Conservation (phyloP, 257 asterid species). For the Lycium barbarum region DNA sequence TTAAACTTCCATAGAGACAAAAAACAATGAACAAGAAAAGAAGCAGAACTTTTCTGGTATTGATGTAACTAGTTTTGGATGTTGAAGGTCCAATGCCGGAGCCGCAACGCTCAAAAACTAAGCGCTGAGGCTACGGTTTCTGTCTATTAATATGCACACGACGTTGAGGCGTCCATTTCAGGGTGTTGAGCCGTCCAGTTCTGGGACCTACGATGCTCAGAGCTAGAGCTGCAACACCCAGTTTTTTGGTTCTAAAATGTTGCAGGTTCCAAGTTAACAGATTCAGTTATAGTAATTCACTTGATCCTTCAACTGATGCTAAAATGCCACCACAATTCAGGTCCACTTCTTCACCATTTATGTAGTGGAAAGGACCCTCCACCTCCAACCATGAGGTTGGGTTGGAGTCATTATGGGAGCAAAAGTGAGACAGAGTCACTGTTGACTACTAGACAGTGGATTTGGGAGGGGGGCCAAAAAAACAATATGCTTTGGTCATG, state of each 20-base stretch:
- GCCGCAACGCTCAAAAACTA: too few relatives aligned
- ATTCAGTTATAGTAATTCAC: neutral
- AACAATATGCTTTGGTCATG: neutral
- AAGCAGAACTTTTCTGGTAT: neutral
- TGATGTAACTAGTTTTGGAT: conserved; percentile 29
- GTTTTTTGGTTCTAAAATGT: neutral
- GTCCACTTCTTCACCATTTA: neutral
- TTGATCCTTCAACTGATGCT: neutral
- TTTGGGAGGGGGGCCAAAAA: neutral
- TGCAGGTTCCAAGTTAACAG: neutral
- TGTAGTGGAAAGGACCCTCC: conserved; percentile 15
- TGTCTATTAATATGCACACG: neutral
- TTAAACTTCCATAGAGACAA: neutral
- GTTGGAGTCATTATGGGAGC: neutral
- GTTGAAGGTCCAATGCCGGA: neutral
- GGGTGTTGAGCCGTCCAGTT: neutral
- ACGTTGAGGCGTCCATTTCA: neutral
- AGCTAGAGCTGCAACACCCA: neutral
- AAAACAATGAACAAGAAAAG: neutral
- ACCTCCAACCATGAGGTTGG: conserved; percentile 19
- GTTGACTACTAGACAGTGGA: neutral
- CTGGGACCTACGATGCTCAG: neutral
- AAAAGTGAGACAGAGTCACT: neutral
- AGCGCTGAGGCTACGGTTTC: neutral
- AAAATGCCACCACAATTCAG: neutral